phyloP scores from a whole-genome alignment of 257 asterid species.

The Solanum rostratum region DNA sequence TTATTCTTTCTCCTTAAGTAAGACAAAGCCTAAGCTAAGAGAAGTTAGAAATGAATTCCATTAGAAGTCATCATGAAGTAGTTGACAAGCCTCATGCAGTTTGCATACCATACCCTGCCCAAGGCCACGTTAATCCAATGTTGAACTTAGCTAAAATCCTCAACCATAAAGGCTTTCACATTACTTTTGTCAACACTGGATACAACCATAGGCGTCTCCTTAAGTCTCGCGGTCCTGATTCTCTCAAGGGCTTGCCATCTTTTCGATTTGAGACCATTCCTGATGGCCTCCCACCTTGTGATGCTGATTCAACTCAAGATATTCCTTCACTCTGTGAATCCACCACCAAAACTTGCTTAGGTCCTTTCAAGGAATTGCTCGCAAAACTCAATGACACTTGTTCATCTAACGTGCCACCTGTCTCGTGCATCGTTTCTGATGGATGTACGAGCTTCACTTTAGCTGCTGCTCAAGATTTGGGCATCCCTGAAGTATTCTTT shows the following conservation, averaged over 20 bases:
- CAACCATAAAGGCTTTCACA: slow-evolving; percentile 3
- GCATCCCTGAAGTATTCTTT: slow-evolving; percentile 8
- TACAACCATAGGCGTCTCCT: slow-evolving; percentile 2
- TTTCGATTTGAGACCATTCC: slow-evolving; percentile 8
- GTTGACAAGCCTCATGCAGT: slow-evolving; percentile 6
- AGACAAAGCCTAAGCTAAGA: not conserved
- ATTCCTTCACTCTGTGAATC: not conserved
- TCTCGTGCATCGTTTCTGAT: slow-evolving; percentile 7
- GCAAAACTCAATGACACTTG: not conserved
- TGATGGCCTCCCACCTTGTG: slow-evolving; percentile 8
- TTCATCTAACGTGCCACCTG: slow-evolving; percentile 1
- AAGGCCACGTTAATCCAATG: slow-evolving; percentile 9
- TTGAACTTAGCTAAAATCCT: slow-evolving; percentile 9
- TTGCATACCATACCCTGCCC: slow-evolving; percentile 12
- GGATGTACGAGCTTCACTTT: slow-evolving; percentile 5
- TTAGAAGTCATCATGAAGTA: not conserved
- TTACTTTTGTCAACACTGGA: slow-evolving; percentile 10
- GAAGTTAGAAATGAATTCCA: not conserved
- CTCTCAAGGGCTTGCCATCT: not conserved
- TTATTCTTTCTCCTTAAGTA: not conserved
- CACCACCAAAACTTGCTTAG: not conserved
- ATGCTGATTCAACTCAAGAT: slow-evolving; percentile 10
- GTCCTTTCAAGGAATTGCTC: slow-evolving; percentile 4
- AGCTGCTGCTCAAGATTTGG: slow-evolving; percentile 2
- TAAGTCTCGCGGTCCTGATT: not conserved